These are phyloP conservation scores for Acacia crassicarpa DNA, from an alignment of 306 rosid genomes.

Conservation along the genomic window DNA sequence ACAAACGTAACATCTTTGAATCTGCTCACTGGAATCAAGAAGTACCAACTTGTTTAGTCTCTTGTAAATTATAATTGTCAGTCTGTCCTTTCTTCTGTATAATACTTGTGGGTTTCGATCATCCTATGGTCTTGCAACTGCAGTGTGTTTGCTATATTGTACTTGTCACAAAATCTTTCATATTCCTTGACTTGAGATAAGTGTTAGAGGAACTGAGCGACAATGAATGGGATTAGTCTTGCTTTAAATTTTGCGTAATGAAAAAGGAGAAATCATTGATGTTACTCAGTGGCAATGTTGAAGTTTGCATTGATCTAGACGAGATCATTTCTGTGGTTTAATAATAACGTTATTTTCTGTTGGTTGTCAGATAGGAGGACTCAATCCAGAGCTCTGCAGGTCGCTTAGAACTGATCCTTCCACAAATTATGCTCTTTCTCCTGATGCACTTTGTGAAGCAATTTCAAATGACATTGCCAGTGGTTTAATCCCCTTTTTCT, in stretches of 20 bases:
- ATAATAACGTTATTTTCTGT: slow-evolving; percentile 19
- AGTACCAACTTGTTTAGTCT: background rate
- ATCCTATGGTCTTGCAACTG: background rate
- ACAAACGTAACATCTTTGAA: background rate
- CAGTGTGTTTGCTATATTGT: background rate
- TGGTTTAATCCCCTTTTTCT: slow-evolving; percentile 84
- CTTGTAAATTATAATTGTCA: background rate
- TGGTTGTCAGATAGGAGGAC: slow-evolving; percentile 74
- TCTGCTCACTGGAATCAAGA: background rate
- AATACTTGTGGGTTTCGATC: background rate
- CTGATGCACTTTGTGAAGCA: slow-evolving; percentile 64
- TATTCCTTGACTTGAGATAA: background rate
- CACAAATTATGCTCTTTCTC: slow-evolving; percentile 71
- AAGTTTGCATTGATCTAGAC: background rate
- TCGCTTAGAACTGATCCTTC: slow-evolving; percentile 67
- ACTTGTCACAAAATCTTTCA: background rate
- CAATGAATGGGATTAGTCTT: background rate
- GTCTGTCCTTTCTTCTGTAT: background rate
- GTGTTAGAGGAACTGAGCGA: background rate
- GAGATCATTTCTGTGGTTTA: slow-evolving; percentile 12
- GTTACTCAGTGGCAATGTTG: slow-evolving; percentile 18
- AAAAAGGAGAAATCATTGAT: background rate
- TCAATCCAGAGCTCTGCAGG: slow-evolving; percentile 84
- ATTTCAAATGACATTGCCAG: slow-evolving; percentile 62
- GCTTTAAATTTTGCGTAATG: background rate